Base-by-base conservation (phyloP, 345 rosid genomes). In the Hirschfeldia incana region DNA sequence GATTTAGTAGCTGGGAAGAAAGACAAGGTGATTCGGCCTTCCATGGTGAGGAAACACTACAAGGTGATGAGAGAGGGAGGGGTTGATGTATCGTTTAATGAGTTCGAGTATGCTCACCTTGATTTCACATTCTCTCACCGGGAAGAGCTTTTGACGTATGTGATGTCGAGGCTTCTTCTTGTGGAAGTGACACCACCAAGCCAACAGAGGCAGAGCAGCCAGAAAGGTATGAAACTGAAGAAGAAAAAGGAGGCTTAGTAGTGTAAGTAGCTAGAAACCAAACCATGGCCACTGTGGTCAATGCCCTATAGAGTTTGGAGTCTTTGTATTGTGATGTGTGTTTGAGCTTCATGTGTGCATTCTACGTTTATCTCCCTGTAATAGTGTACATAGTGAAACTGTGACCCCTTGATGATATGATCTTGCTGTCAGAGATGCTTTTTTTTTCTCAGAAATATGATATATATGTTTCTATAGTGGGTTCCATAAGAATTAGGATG, bases 101-200 rank as follows among this genome's bases (percentile, higher is more conserved):
- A 91, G 81, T 89, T 85, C 11, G 98, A 95, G 80, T 95, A 91
- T 70, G 99, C 92, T 15, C 99, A 93, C 85, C 83, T 93, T 81
- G 99, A 95, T 86, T 95, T 95, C 87, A 95, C 93, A 16, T 93
- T 93, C 78, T 88, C 98, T 30, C 96, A 95, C 83, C 93, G 84
- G 0, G 97, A 95, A 82, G 99, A 95, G 76, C 85, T 95, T 77
- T 65, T 95, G 60, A 85, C 90, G 5, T 93, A 88, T 10, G 94
- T 95, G 59, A 84, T 90, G 97, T 91, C 99, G 1, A 87, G 91
- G 28, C 69, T 95, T 88, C 81, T 89, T 80, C 90, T 86, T 0
- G 93, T 89, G 36, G 85, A 81, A 55, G 88, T 87, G 9, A 6
- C 78, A 8, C 82, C 74, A 26, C 82, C 74, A 26, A 7, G 65